phyloP scores from a whole-genome alignment of 1,284 basidiomycete species.

The Moesziomyces parantarcticus region DNA sequence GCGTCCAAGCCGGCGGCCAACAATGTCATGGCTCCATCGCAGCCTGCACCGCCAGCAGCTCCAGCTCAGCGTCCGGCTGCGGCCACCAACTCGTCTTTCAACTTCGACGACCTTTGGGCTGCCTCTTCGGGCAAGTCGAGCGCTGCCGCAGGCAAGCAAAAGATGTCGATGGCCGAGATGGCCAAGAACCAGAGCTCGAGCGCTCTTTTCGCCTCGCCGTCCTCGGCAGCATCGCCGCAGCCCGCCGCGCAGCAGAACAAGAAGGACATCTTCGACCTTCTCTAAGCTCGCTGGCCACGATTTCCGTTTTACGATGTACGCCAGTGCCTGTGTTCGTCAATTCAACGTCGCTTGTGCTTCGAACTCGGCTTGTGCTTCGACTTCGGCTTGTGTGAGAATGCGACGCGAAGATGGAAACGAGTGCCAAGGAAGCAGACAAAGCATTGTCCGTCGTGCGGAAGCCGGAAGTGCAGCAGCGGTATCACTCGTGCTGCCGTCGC shows the following conservation, averaged over 20 bases:
- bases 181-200: conserved; percentile 63
- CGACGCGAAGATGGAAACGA: too few relatives aligned
- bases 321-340: neutral
- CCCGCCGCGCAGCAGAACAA: conserved; percentile 28
- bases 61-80: conserved; percentile 20
- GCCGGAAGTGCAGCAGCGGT: too few relatives aligned
- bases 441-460: too few relatives aligned
- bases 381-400: too few relatives aligned
- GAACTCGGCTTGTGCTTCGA: neutral
- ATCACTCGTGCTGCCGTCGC: too few relatives aligned
- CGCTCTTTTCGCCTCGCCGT: conserved; percentile 40
- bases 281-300: conserved; percentile 13
- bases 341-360: neutral
- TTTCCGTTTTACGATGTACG: too few relatives aligned
- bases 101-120: conserved; percentile 90
- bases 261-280: conserved; percentile 60
- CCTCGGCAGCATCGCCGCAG: conserved; percentile 4
- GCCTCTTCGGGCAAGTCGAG: conserved; percentile 76
- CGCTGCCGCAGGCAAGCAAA: conserved; percentile 39
- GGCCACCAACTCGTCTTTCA: conserved; percentile 47
- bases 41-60: conserved; percentile 19
- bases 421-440: too few relatives aligned
- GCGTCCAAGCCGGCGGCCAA: conserved; percentile 18
- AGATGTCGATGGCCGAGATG: conserved; percentile 68
- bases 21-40: conserved; percentile 19